Conservation (phyloP, 2,329 filamentous ascomycete species). For the Pyrenochaeta sp. region DNA sequence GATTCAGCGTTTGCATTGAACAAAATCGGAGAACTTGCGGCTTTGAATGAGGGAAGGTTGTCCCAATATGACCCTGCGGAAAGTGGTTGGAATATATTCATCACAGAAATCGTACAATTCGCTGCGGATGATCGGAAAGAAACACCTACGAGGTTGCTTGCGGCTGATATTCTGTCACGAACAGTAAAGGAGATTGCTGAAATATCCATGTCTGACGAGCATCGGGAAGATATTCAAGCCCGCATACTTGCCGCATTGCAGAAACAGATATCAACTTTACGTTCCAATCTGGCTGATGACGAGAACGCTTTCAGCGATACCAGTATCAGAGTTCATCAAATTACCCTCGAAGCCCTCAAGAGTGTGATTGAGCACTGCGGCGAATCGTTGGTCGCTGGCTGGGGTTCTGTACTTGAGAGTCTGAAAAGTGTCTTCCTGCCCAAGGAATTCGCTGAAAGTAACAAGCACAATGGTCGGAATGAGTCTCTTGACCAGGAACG, state of each 20-base stretch:
- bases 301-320: constrained; percentile 66
- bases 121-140: constrained; percentile 49
- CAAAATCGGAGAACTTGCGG: constrained; percentile 56
- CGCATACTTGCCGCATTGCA: constrained; percentile 73
- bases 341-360: constrained; percentile 80
- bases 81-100: constrained; percentile 79
- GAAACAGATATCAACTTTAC: constrained; percentile 66
- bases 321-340: constrained; percentile 81
- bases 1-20: constrained; percentile 58
- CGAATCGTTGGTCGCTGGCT: constrained; percentile 81
- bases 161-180: constrained; percentile 59
- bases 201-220: constrained; percentile 58
- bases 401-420: constrained; percentile 85
- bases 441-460: neutral
- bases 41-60: constrained; percentile 64
- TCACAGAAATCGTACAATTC: constrained; percentile 60
- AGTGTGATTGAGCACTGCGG: constrained; percentile 87
- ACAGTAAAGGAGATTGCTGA: constrained; percentile 57
- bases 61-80: constrained; percentile 69
- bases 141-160: constrained; percentile 55
- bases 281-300: constrained; percentile 57
- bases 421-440: constrained; percentile 77
- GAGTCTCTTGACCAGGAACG: neutral
- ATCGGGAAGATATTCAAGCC: constrained; percentile 67
- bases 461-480: neutral